Percentiles rank a stretch among this genome's conserved stretches.
phyloP scores from a whole-genome alignment of 2,329 filamentous ascomycete species.

The Sclerotinia subarctica region DNA sequence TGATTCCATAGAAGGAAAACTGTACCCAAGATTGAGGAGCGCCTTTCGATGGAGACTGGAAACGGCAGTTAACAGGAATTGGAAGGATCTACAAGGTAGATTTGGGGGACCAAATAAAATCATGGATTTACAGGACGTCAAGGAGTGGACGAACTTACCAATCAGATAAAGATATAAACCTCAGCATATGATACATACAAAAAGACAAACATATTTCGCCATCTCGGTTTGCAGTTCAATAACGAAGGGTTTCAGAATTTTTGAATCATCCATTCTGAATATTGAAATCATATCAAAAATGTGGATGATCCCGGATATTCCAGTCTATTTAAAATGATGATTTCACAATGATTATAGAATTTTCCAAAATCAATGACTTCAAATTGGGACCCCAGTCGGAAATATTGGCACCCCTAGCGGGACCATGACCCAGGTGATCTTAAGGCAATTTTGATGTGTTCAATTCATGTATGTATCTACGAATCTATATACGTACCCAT shows the following conservation, averaged over 20 bases:
- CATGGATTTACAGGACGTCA: constrained; percentile 47
- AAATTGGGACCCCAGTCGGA: background rate
- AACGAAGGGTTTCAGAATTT: too few relatives aligned
- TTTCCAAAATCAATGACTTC: too few relatives aligned
- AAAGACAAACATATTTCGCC: too few relatives aligned
- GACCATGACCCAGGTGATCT: background rate
- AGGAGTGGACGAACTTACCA: constrained; percentile 42
- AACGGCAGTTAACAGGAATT: constrained; percentile 46
- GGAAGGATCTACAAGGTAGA: constrained; percentile 48
- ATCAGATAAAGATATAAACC: background rate
- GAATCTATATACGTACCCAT: background rate
- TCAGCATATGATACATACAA: background rate
- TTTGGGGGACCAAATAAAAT: constrained; percentile 47
- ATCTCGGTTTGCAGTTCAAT: too few relatives aligned
- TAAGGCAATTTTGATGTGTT: background rate
- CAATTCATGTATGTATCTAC: background rate
- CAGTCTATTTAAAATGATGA: too few relatives aligned
- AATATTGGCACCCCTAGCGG: background rate
- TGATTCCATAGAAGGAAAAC: constrained; percentile 46
- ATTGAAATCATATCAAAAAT: too few relatives aligned
- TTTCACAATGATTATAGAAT: too few relatives aligned
- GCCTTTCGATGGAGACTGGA: constrained; percentile 52
- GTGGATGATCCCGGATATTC: too few relatives aligned
- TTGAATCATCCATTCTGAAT: too few relatives aligned
- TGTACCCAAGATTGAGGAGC: constrained; percentile 44